Conservation (phyloP, 2,329 filamentous ascomycete species). For the Balansia obtecta region DNA sequence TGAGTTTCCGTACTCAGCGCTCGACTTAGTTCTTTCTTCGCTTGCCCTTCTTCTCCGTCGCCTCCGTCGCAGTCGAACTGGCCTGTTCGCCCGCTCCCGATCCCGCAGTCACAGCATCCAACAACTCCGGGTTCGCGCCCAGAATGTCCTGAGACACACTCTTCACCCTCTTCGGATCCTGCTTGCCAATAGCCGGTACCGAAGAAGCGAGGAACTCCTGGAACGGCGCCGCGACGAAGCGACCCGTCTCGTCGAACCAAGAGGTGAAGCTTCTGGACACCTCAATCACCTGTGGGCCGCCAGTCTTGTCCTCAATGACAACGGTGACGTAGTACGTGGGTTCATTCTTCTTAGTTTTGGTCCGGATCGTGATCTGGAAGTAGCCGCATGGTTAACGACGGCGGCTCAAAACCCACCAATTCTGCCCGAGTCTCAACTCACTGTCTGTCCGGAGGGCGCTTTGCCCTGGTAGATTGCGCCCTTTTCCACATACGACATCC, state of each 20-base stretch:
- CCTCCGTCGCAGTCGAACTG: conserved; percentile 19
- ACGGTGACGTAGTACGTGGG: conserved; percentile 71
- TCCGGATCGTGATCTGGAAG: conserved; percentile 57
- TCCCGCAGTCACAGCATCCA: conserved; percentile 32
- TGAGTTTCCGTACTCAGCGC: background rate
- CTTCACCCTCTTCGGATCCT: conserved; percentile 48
- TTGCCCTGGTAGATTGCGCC: conserved; percentile 69
- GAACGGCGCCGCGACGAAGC: conserved; percentile 63
- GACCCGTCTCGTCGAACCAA: conserved; percentile 65
- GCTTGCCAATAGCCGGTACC: conserved; percentile 51
- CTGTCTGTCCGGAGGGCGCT: conserved; percentile 52
- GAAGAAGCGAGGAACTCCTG: conserved; percentile 64
- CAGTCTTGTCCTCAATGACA: conserved; percentile 31
- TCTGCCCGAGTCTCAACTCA: conserved; percentile 20
- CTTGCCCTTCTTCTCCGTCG: conserved; percentile 29
- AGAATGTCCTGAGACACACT: conserved; percentile 23
- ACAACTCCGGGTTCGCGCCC: conserved; percentile 31
- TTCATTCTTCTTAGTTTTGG: conserved; percentile 63
- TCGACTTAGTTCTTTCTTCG: conserved; percentile 29
- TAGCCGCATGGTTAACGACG: conserved; percentile 4
- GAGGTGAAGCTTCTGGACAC: conserved; percentile 54
- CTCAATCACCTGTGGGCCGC: conserved; percentile 32
- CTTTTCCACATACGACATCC: conserved; percentile 76
- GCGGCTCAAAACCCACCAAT: background rate
- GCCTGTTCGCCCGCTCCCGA: conserved; percentile 16